Evolutionary conservation across 2,329 filamentous ascomycete genomes (phyloP).

Genomic region (Onygenales sp.): DNA sequence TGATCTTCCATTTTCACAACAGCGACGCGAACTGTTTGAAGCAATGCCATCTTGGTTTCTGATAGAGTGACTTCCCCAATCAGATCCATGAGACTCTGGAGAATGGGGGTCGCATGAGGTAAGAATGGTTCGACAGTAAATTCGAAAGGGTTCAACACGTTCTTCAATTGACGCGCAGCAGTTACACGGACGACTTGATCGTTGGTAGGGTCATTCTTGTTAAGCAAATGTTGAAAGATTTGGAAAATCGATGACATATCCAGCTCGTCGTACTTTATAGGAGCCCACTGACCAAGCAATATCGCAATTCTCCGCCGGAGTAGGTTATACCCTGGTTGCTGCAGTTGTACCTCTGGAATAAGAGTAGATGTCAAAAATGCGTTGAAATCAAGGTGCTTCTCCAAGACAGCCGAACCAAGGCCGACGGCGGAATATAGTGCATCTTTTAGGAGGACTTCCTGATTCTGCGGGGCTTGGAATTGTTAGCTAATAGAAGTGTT

Average conservation of each 20-base stretch:
- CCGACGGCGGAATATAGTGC: conserved; percentile 92
- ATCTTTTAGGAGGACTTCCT: conserved; percentile 76
- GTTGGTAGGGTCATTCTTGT: conserved; percentile 66
- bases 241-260: conserved; percentile 71
- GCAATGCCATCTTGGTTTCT: conserved; percentile 81
- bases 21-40: conserved; percentile 75
- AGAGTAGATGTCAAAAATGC: conserved; percentile 65
- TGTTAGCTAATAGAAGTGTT: not conserved
- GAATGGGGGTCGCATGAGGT: conserved; percentile 64
- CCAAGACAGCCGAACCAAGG: conserved; percentile 67
- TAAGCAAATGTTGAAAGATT: conserved; percentile 79
- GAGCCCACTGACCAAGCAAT: conserved; percentile 79
- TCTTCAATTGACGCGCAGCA: conserved; percentile 73
- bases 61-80: conserved; percentile 69
- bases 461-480: conserved; percentile 43
- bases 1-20: conserved; percentile 73
- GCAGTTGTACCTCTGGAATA: conserved; percentile 65
- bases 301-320: conserved; percentile 82
- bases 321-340: conserved; percentile 62
- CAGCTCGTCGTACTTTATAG: conserved; percentile 60
- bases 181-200: conserved; percentile 89
- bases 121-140: conserved; percentile 66
- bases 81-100: conserved; percentile 66
- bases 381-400: conserved; percentile 73
- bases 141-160: conserved; percentile 73